Base-by-base conservation (phyloP, 495 filamentous ascomycete genomes). In the Astrothelium subdiscretum region DNA sequence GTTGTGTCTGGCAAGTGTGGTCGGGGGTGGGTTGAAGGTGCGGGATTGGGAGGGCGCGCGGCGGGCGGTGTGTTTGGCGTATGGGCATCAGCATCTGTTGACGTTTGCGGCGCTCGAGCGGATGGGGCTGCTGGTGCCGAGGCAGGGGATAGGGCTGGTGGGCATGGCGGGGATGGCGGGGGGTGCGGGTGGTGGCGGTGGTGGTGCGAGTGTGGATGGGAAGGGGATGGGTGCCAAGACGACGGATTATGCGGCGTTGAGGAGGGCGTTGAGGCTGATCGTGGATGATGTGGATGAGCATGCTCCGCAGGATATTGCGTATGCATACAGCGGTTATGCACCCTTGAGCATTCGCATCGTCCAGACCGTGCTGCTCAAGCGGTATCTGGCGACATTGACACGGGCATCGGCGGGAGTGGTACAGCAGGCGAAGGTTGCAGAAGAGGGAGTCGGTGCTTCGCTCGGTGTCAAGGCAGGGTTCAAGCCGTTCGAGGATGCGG, bases 241-340 rank as follows among this genome's bases (percentile, higher is more conserved):
- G 10, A 26, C 48, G 2, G 48, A 54, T 29, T 54, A 54, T 54
- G n/a, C 10, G 20, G 48, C 15, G n/a, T 29, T 54, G 48, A 87
- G 95, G 32, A 91, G 90, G 71, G 83, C 84, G 64, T 84, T 99
- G 29, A 83, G 87, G 27, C 82, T 99, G 57, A 92, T 97, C 65
- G 87, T 96, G 59, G 92, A 97, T 72, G 95, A 99, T 72, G 92
- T 97, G 62, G 92, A 95, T 70, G 95, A 97, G 72, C 85, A 92
- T 52, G 90, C 96, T n/a, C 95, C 95, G 10, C 86, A 92, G 67
- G 95, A 99, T 64, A 89, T 97, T 64, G 89, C 95, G 11, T 99
- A 97, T 70, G 92, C 95, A 35, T 99, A 96, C 78, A 92, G 88
- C 66, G 95, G 95, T 52, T 97, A 97, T 71, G 95, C 95, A 5